Conservation (phyloP, 179 eudicot species). For the Spinacia oleracea region DNA sequence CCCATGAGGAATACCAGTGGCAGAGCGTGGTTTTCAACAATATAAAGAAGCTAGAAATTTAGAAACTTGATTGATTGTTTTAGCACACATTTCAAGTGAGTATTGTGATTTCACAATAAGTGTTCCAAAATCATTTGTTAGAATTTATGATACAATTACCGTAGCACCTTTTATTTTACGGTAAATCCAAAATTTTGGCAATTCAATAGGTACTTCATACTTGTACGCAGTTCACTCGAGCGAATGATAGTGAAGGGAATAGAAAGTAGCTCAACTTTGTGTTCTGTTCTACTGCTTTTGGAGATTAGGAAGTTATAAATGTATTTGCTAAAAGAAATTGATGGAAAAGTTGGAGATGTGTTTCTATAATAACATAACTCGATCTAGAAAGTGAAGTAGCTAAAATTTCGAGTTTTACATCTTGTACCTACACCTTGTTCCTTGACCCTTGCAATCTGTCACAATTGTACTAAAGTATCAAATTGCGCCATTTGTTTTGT, state of each 20-base stretch:
- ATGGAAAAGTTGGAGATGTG: no score
- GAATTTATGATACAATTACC: background rate
- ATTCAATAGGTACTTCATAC: background rate
- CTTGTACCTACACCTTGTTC: no score
- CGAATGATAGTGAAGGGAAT: background rate
- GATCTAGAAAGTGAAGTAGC: background rate
- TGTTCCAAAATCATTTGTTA: no score
- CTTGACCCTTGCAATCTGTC: background rate
- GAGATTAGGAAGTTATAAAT: background rate
- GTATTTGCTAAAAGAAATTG: background rate
- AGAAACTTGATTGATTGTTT: no score
- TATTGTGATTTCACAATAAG: no score
- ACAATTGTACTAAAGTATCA: background rate
- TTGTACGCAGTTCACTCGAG: background rate
- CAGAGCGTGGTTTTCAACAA: background rate
- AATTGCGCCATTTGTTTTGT: no score
- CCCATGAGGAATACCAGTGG: background rate
- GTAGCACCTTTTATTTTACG: background rate
- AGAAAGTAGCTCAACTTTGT: no score
- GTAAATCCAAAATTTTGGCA: background rate
- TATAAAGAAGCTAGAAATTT: background rate
- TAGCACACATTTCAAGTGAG: no score
- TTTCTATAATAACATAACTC: no score
- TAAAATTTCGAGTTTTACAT: no score
- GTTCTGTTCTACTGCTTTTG: background rate